Evolutionary conservation across 352 stramenopile genomes (phyloP).

Genomic region (Pythium pectinolyticum): DNA sequence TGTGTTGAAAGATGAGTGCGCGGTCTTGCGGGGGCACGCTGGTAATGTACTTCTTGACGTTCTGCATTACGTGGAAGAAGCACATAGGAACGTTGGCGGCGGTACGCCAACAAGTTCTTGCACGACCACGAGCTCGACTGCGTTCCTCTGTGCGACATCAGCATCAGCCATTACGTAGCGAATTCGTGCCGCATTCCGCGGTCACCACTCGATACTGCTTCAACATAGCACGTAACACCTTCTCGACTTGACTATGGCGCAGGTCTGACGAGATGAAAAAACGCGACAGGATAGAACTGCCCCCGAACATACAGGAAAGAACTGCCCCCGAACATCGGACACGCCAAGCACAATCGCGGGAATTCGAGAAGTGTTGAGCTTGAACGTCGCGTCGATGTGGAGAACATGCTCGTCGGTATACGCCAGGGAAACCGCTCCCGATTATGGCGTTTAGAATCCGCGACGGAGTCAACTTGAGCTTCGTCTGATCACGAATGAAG

Average conservation of each 20-base stretch:
- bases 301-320: no score
- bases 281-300: slow-evolving; percentile 10
- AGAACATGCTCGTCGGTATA: background rate
- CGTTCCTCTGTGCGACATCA: background rate
- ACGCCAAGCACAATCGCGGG: slow-evolving; percentile 9
- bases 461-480: background rate
- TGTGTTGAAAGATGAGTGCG: background rate
- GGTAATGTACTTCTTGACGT: background rate
- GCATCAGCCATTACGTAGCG: background rate
- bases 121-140: background rate
- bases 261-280: slow-evolving; percentile 15
- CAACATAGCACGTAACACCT: background rate
- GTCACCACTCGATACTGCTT: background rate
- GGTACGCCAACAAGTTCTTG: background rate
- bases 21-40: background rate
- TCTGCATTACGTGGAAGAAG: slow-evolving; percentile 16
- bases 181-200: background rate
- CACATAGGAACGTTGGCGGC: background rate
- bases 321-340: slow-evolving; percentile 7
- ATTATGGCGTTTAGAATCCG: slow-evolving; percentile 8
- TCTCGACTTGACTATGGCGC: background rate
- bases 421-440: no score
- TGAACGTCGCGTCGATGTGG: slow-evolving; percentile 13
- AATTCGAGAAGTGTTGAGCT: slow-evolving; percentile 5
- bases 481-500: background rate